Conservation (phyloP, 495 filamentous ascomycete genomes). For the Elasticomyces elasticus region DNA sequence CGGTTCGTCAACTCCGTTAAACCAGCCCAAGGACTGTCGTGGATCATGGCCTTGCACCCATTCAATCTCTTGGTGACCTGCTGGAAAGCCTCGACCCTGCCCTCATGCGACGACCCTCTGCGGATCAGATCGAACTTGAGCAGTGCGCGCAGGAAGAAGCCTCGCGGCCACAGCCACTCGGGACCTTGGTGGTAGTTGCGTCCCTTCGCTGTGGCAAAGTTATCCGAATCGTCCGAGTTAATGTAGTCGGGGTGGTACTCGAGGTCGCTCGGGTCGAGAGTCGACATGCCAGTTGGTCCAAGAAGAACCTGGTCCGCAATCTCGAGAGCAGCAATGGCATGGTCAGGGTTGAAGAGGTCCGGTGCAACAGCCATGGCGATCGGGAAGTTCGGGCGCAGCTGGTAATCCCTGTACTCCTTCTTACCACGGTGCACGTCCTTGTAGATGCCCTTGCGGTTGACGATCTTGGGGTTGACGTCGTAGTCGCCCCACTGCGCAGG, state of each 20-base stretch:
- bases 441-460: conserved; percentile 91
- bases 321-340: conserved; percentile 68
- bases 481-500: conserved; percentile 59
- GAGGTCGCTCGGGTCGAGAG: conserved; percentile 79
- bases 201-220: conserved; percentile 85
- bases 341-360: conserved; percentile 65
- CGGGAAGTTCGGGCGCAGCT: conserved; percentile 85
- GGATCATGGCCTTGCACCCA: conserved; percentile 71
- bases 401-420: conserved; percentile 96
- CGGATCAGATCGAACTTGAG: conserved; percentile 80
- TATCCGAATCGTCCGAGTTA: conserved; percentile 83
- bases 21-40: conserved; percentile 75
- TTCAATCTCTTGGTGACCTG: conserved; percentile 76
- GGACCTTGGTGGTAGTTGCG: conserved; percentile 97
- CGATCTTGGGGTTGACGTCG: conserved; percentile 64
- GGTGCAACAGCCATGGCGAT: conserved; percentile 94
- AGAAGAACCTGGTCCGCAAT: conserved; percentile 67
- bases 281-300: conserved; percentile 90
- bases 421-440: conserved; percentile 90
- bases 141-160: conserved; percentile 85
- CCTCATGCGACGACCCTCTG: conserved; percentile 47
- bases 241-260: conserved; percentile 92
- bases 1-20: conserved; percentile 90
- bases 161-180: conserved; percentile 98
- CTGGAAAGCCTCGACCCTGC: conserved; percentile 77